Evolutionary conservation across 805 yeast genomes (phyloP).

Genomic region (Wickerhamiella siamensis): DNA sequence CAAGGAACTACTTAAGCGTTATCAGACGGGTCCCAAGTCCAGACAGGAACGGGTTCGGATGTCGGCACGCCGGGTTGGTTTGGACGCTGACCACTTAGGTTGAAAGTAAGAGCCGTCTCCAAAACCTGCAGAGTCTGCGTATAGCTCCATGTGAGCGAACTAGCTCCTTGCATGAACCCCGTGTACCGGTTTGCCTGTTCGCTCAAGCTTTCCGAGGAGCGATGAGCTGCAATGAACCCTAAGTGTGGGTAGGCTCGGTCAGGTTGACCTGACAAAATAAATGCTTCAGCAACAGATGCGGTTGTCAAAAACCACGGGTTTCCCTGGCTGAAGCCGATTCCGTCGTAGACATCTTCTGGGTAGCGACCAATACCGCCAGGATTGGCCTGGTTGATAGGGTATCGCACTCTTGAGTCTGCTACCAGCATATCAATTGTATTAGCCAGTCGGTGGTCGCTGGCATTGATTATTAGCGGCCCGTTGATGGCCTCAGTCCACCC

Average conservation of each 20-base stretch:
- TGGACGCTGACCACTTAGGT: conserved; percentile 28
- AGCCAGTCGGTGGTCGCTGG: conserved; percentile 1
- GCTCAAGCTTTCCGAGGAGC: conserved; percentile 59
- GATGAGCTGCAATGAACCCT: conserved; percentile 32
- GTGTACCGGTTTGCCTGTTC: conserved; percentile 74
- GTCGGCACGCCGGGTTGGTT: conserved; percentile 84
- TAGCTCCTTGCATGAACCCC: conserved; percentile 84
- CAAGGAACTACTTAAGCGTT: conserved; percentile 65
- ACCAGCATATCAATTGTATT: conserved; percentile 27
- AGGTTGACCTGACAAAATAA: conserved; percentile 1
- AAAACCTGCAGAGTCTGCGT: conserved; percentile 46
- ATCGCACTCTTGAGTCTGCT: conserved; percentile 54
- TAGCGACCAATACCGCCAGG: conserved; percentile 52
- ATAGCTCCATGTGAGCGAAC: conserved; percentile 81
- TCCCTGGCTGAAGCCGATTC: conserved; percentile 56
- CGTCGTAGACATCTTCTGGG: conserved; percentile 85
- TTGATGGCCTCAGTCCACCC: conserved; percentile 11
- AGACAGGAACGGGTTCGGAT: conserved; percentile 64
- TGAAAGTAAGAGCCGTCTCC: conserved; percentile 3
- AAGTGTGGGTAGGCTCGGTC: conserved; percentile 6
- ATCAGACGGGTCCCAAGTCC: conserved; percentile 64
- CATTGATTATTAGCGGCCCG: conserved; percentile 8
- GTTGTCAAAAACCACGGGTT: conserved; percentile 80
- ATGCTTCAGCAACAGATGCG: conserved; percentile 23
- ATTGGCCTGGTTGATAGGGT: conserved; percentile 47